Conservation (phyloP, 73 alveolate species). For the Stentor coeruleus region DNA sequence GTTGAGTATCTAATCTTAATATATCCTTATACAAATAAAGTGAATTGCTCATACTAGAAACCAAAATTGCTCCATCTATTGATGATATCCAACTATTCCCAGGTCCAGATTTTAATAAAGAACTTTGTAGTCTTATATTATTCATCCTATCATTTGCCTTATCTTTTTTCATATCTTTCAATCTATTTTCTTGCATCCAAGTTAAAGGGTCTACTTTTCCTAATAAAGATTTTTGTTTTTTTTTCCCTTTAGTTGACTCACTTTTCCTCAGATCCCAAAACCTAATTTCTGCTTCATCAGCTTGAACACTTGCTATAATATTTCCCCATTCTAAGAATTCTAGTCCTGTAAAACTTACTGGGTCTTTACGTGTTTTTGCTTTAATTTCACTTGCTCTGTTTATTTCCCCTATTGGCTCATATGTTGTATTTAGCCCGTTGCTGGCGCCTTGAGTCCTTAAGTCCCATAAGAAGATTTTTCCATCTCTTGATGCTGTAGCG, state of each 20-base stretch:
- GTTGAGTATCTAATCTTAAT: not conserved
- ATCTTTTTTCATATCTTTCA: not conserved
- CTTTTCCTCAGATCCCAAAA: not conserved
- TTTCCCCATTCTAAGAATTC: not conserved
- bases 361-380: not conserved
- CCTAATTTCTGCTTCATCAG: not conserved
- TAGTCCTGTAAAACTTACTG: constrained; percentile 7
- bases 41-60: not conserved
- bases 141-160: not conserved
- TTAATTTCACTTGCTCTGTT: not conserved
- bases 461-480: not conserved
- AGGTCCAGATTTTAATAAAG: not conserved
- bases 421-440: not conserved
- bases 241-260: not conserved
- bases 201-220: constrained; percentile 4
- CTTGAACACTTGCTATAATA: not conserved
- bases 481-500: constrained; percentile 19
- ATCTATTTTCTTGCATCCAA: not conserved
- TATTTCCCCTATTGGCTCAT: constrained; percentile 9
- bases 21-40: not conserved
- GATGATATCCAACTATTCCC: constrained; percentile 13
- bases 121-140: not conserved
- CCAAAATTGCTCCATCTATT: not conserved
- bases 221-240: not conserved
- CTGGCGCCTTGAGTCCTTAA: not conserved